These are phyloP conservation scores for Solanum infundibuliforme DNA, from an alignment of 257 asterid species.

Conservation along the genomic window DNA sequence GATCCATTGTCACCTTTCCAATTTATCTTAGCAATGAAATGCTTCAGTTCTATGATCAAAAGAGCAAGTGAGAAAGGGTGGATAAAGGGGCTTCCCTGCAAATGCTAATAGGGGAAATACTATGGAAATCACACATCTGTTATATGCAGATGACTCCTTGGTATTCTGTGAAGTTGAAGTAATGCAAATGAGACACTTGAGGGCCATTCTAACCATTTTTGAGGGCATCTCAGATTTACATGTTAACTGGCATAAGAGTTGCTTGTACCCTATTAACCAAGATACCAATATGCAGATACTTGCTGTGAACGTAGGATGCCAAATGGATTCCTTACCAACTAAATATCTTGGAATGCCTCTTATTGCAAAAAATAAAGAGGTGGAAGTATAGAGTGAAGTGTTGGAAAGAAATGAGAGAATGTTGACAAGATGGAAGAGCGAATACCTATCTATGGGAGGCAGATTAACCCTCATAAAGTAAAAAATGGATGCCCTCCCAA, in stretches of 20 bases:
- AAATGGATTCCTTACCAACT: neutral
- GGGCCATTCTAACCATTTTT: neutral
- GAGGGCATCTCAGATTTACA: neutral
- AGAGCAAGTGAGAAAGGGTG: neutral
- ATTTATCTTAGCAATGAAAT: neutral
- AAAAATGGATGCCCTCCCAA: neutral
- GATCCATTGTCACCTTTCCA: neutral
- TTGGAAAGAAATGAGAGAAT: neutral
- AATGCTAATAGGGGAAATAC: neutral
- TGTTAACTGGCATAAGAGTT: neutral
- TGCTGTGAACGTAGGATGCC: neutral
- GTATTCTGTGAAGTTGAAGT: neutral
- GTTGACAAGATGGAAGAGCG: neutral
- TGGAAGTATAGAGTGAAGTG: neutral
- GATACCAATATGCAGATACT: neutral
- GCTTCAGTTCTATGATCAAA: neutral
- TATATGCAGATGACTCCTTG: neutral
- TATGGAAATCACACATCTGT: neutral
- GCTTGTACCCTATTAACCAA: neutral
- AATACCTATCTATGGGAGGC: neutral
- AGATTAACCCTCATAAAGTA: neutral
- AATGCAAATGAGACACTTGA: neutral
- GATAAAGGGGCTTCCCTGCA: neutral
- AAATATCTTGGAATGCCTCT: neutral
- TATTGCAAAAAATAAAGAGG: neutral